Evolutionary conservation across 768 basidiomycete species (phyloP), one percentile per base, ranked within the genome.

Genomic region (Mrakia gelida): DNA sequence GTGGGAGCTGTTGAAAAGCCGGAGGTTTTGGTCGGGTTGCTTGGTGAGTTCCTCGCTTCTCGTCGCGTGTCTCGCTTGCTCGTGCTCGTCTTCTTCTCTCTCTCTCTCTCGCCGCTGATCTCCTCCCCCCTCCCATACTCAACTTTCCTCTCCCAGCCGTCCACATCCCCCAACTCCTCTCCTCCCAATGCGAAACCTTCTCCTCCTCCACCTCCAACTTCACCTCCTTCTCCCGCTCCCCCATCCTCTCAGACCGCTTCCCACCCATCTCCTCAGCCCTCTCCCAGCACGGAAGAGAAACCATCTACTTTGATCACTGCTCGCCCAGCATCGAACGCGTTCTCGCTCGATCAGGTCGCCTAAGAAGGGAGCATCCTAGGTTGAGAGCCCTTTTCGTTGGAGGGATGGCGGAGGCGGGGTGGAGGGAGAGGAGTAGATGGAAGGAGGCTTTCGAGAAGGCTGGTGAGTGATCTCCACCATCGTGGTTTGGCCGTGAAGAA

Each of bases 271-370:
- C 67, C 34, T 1, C 21, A 6, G 18, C 67, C 26, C 67, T n/a
- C 18, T 70, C 67, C 26, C 41, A 15, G 16, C 38, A 70, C 67
- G 67, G 34, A 21, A 34, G 21, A 21, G 41, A 70, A 10, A 41
- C 67, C 26, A 70, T 70, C 41, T 70, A 70, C 67, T 23, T 45
- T 2, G 67, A 70, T 41, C 67, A 70, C 67, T 70, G 67, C 67
- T 0, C 13, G 0, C 67, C 67, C 0, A 11, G 34, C 23, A 43
- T 70, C 41, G 67, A 70, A 5, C 1, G 67, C 11, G 67, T 70
- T 0, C 34, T 70, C 0, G 38, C 34, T 23, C 7, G 67, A 10
- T 70, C 67, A 1, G 67, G 67, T 1, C 0, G 67, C 21, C 23
- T 70, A 41, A 38, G 67, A 10, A 34, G 67, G 41, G 67, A 70